Conservation (phyloP, 2,329 filamentous ascomycete genomes). For the Chaetomiaceae sp. region DNA sequence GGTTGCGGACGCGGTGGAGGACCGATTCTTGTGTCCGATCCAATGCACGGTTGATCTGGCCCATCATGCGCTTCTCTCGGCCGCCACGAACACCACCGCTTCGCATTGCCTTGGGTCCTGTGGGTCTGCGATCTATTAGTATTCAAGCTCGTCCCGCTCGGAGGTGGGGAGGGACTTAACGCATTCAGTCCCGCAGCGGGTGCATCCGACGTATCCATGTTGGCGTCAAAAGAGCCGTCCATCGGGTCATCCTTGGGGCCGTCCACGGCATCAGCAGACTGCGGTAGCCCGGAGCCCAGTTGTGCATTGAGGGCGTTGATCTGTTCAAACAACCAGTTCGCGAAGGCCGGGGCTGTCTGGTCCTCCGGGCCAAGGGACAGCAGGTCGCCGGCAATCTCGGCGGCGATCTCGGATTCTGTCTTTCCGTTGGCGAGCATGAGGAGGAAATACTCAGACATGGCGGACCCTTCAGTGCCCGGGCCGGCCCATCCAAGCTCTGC, state of each 20-base stretch:
- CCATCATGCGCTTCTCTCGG: slow-evolving; percentile 77
- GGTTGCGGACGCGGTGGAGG: slow-evolving; percentile 73
- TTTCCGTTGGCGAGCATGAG: slow-evolving; percentile 97
- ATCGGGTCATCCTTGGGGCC: slow-evolving; percentile 34
- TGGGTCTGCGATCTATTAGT: slow-evolving; percentile 64
- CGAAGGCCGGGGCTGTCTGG: slow-evolving; percentile 75
- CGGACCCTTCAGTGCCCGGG: slow-evolving; percentile 70
- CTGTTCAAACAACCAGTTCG: slow-evolving; percentile 89
- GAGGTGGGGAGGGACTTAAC: slow-evolving; percentile 43
- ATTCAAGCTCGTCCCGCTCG: neutral
- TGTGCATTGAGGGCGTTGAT: slow-evolving; percentile 64
- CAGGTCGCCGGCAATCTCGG: slow-evolving; percentile 83
- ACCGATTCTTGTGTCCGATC: slow-evolving; percentile 71
- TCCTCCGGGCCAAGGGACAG: slow-evolving; percentile 80
- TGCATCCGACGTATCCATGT: slow-evolving; percentile 54
- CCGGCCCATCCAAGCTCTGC: slow-evolving; percentile 90
- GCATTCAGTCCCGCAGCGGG: slow-evolving; percentile 49
- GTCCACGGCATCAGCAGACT: slow-evolving; percentile 30
- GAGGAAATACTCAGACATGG: slow-evolving; percentile 92
- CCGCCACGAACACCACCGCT: slow-evolving; percentile 54
- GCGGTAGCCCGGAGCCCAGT: slow-evolving; percentile 47
- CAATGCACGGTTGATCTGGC: slow-evolving; percentile 78
- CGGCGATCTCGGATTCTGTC: slow-evolving; percentile 81
- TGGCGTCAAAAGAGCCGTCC: slow-evolving; percentile 54
- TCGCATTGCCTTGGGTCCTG: slow-evolving; percentile 92